These are phyloP conservation scores for Cercospora nicotianae DNA, from an alignment of 2,329 filamentous ascomycete genomes.

Conservation along the genomic window DNA sequence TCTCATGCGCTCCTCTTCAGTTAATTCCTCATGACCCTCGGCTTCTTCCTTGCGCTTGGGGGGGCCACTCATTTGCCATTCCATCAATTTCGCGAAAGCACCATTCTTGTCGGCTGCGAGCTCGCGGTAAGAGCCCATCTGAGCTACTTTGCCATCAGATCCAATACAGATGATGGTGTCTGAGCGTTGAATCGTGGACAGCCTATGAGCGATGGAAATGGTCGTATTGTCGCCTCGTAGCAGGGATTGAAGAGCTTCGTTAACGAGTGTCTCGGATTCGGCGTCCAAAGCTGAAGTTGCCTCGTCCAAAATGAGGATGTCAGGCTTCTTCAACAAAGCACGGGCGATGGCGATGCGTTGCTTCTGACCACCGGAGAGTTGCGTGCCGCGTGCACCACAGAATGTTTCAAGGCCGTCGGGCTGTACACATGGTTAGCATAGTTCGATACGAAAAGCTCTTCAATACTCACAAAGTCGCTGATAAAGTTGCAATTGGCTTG, in stretches of 20 bases:
- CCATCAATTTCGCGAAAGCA: conserved; percentile 94
- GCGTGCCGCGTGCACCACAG: conserved; percentile 87
- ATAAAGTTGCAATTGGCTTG: conserved; percentile 97
- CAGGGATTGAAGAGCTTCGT: conserved; percentile 78
- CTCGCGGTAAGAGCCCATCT: conserved; percentile 79
- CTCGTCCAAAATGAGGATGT: conserved; percentile 95
- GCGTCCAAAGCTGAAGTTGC: conserved; percentile 92
- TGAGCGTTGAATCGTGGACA: conserved; percentile 94
- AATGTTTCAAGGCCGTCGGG: conserved; percentile 93
- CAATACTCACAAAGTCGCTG: conserved; percentile 71
- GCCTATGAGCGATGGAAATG: conserved; percentile 92
- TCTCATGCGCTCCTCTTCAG: conserved; percentile 52
- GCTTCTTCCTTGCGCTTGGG: conserved; percentile 16
- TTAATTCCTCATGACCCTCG: conserved; percentile 27
- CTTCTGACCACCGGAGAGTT: conserved; percentile 94
- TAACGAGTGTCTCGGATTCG: conserved; percentile 94
- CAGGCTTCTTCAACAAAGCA: conserved; percentile 89
- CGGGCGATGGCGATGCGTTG: conserved; percentile 96
- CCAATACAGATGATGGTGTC: conserved; percentile 92
- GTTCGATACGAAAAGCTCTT: conserved; percentile 19
- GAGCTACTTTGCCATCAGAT: conserved; percentile 82
- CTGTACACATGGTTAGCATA: conserved; percentile 38
- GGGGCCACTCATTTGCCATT: conserved; percentile 94
- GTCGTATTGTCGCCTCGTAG: conserved; percentile 89
- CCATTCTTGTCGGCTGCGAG: conserved; percentile 72